phyloP scores from a whole-genome alignment of 2,329 filamentous ascomycete species.

The Nigrospora sphaerica region DNA sequence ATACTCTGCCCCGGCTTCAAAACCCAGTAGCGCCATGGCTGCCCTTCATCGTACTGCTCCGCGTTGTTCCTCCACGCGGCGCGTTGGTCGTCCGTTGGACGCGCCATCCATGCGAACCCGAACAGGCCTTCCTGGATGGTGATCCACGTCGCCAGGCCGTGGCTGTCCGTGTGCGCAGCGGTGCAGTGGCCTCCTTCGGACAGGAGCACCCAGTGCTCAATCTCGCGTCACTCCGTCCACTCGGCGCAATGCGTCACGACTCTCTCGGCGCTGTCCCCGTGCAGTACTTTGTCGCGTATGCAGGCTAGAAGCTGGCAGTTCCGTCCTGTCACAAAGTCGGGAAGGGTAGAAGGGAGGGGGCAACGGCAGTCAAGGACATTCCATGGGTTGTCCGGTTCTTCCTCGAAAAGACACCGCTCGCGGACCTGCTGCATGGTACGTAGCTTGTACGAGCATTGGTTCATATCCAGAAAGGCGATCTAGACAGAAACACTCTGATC shows the following conservation, averaged over 20 bases:
- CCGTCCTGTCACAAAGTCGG: constrained; percentile 1
- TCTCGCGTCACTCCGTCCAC: too few relatives aligned
- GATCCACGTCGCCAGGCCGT: constrained; percentile 25
- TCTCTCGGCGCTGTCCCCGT: constrained; percentile 1
- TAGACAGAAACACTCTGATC: constrained; percentile 1
- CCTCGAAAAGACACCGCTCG: too few relatives aligned
- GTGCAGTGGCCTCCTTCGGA: constrained; percentile 26
- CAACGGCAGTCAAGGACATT: too few relatives aligned
- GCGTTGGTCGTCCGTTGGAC: constrained; percentile 15
- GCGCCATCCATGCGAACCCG: constrained; percentile 23
- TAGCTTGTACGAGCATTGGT: constrained; percentile 1
- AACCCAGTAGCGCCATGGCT: constrained; percentile 21
- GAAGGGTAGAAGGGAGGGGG: constrained; percentile 2
- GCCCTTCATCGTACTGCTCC: constrained; percentile 14
- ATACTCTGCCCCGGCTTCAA: constrained; percentile 25
- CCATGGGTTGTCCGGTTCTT: too few relatives aligned
- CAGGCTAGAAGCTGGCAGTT: constrained; percentile 3
- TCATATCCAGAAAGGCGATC: not conserved
- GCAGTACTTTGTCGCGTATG: not conserved
- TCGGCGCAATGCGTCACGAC: too few relatives aligned
- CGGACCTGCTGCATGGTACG: constrained; percentile 1
- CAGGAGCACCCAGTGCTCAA: too few relatives aligned
- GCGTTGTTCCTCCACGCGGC: constrained; percentile 15
- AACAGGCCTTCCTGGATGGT: constrained; percentile 18
- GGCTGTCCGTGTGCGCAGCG: constrained; percentile 24